phyloP scores from a whole-genome alignment of 768 basidiomycete genomes.

The Naganishia vaughanmartiniae region DNA sequence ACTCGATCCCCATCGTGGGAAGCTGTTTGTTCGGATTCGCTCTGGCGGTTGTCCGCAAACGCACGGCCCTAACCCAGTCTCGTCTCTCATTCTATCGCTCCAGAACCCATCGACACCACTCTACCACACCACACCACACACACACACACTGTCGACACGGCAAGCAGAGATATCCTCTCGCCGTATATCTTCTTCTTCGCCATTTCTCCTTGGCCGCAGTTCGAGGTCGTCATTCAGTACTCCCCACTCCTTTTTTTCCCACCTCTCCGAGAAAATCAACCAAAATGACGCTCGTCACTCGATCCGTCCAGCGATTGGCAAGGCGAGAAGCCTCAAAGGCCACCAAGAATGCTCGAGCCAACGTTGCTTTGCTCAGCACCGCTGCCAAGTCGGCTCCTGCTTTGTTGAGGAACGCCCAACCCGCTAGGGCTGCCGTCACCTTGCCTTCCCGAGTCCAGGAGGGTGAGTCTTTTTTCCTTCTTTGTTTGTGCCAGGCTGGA shows the following conservation, averaged over 20 bases:
- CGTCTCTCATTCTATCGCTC: slow-evolving; percentile 16
- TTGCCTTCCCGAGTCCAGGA: slow-evolving; percentile 35
- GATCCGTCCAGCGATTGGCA: slow-evolving; percentile 50
- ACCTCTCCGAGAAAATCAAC: slow-evolving; percentile 12
- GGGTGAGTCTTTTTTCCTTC: slow-evolving; percentile 24
- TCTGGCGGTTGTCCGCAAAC: neutral
- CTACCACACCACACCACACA: too few relatives aligned
- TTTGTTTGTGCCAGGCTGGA: neutral
- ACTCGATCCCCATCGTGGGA: slow-evolving; percentile 5
- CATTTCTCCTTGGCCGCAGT: neutral
- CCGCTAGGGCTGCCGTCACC: slow-evolving; percentile 36
- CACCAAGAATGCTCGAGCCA: slow-evolving; percentile 43
- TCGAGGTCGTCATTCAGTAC: slow-evolving; percentile 19
- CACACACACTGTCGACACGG: neutral
- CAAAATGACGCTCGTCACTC: slow-evolving; percentile 51
- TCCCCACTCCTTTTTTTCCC: slow-evolving; percentile 7
- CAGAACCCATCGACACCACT: neutral
- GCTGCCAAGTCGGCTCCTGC: slow-evolving; percentile 43
- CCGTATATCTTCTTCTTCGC: neutral
- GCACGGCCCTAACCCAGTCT: neutral
- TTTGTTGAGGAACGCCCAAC: slow-evolving; percentile 29
- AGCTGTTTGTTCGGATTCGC: neutral
- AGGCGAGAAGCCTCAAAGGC: slow-evolving; percentile 42
- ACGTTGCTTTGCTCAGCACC: slow-evolving; percentile 49
- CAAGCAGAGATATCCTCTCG: neutral